These are phyloP conservation scores for Neopestalotiopsis rosae DNA, from an alignment of 2,329 filamentous ascomycete genomes.

Conservation along the genomic window DNA sequence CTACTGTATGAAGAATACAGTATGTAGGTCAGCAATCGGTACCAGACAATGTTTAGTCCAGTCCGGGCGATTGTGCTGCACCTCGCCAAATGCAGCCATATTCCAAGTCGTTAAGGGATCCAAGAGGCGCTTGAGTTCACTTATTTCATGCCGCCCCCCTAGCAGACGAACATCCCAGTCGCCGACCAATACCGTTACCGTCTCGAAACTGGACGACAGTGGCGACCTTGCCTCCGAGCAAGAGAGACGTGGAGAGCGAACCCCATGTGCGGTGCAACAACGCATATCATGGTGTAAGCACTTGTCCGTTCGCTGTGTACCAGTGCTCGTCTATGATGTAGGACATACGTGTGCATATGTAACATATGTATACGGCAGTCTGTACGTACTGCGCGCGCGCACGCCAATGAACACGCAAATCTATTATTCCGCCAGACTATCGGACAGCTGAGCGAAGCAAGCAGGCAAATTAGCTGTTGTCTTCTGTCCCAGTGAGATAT, in stretches of 20 bases:
- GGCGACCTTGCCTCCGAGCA: background rate
- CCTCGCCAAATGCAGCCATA: constrained; percentile 11
- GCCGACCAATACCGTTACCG: background rate
- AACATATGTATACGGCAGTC: background rate
- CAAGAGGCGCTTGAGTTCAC: constrained; percentile 2
- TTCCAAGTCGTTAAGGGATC: constrained; percentile 7
- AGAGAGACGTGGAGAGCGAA: background rate
- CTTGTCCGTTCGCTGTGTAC: background rate
- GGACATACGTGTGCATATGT: constrained; percentile 1
- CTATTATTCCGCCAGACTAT: too few species aligned
- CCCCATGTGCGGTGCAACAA: background rate
- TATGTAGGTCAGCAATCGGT: background rate
- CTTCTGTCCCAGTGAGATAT: too few species aligned
- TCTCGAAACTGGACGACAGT: background rate
- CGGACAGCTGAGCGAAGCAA: too few species aligned
- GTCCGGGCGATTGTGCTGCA: constrained; percentile 10
- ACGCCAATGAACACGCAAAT: too few species aligned
- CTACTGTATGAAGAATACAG: too few species aligned
- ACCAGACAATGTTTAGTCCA: background rate
- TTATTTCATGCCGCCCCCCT: constrained; percentile 1
- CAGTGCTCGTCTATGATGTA: constrained; percentile 3
- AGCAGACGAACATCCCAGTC: background rate
- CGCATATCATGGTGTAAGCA: background rate
- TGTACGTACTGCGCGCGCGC: too few species aligned
- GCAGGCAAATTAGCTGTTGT: too few species aligned